Base-by-base conservation (phyloP, 495 filamentous ascomycete genomes). In the Cladorrhinum samala region DNA sequence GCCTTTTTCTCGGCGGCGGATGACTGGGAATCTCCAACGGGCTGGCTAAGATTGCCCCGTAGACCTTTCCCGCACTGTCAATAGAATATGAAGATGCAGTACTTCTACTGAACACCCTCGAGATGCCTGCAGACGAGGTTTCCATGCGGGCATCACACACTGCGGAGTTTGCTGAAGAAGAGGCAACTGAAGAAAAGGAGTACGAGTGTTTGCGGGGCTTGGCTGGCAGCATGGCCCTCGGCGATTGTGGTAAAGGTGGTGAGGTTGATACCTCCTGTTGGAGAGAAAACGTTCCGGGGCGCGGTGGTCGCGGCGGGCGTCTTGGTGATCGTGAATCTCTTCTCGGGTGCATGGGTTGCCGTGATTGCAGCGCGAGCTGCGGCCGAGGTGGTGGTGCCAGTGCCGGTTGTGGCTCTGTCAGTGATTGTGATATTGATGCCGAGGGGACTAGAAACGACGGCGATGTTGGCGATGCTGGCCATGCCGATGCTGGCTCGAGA, bases 71-170 rank as follows among this genome's bases (percentile, higher is more conserved):
- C 2, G 49, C 30, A 20, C 48, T 52, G 20, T 55, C 48, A n/a
- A 20, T 45, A 6, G 52, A 46, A 4, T 39, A 51, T 1, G 56
- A 52, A 2, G 56, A 58, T 2, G 52, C 47, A 14, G 55, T 54
- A 2, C 14, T 14, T 24, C 51, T 21, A 16, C 21, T n/a, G 9
- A 23, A 46, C 11, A 36, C 14, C 16, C 40, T 42, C 18, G 11
- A 0, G 17, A 48, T 8, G 40, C 33, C 40, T 7, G 47, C 25
- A 0, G 14, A 14, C 6, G 41, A 41, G 1, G 56, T 20, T 9
- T 20, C 27, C 19, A 27, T 54, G 17, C 46, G 33, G 2, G 17
- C 20, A 1, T 24, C 37, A 8, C 20, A 25, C 38, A 19, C 17
- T 5, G 40, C 3, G 27, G 27, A 5, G 27, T 33, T 33, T 11